phyloP scores from a whole-genome alignment of 1,284 basidiomycete genomes.

The Marasmius sp. region DNA sequence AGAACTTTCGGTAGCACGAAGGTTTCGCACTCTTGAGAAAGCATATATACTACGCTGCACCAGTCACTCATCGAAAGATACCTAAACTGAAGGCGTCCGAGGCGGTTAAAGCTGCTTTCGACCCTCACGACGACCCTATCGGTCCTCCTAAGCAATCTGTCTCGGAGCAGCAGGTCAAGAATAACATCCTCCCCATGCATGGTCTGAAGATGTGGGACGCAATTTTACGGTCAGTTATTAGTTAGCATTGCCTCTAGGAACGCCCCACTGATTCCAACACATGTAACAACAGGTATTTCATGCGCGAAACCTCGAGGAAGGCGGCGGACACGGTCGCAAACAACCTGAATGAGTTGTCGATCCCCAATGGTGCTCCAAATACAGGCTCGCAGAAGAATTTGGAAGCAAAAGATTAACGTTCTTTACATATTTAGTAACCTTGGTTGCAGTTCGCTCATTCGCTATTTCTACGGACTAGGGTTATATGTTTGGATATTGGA shows the following conservation, averaged over 20 bases:
- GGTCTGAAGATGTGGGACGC: constrained; percentile 57
- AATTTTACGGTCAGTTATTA: constrained; percentile 39
- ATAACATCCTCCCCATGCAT: constrained; percentile 44
- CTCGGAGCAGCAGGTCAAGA: constrained; percentile 53
- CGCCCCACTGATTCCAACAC: neutral
- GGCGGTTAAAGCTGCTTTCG: constrained; percentile 47
- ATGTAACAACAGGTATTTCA: neutral
- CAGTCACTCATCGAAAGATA: constrained; percentile 52
- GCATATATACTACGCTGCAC: constrained; percentile 56
- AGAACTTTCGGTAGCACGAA: constrained; percentile 39
- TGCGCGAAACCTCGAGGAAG: constrained; percentile 19
- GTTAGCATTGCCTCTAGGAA: constrained; percentile 7
- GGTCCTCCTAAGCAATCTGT: constrained; percentile 53
- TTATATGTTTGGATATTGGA: too few relatives aligned
- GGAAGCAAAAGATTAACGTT: too few relatives aligned
- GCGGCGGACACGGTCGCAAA: constrained; percentile 22
- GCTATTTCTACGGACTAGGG: too few relatives aligned
- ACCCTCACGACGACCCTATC: constrained; percentile 49
- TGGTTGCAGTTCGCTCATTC: too few relatives aligned
- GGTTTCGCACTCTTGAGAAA: constrained; percentile 57
- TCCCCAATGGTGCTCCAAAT: neutral
- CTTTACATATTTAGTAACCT: too few relatives aligned
- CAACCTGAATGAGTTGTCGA: neutral
- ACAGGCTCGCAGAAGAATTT: too few relatives aligned
- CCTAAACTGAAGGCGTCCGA: constrained; percentile 48